A percentile compares a stretch with the other conserved stretches of the same genome.
phyloP scores from a whole-genome alignment of 2,329 filamentous ascomycete species.

The Ophiostoma ulmi region DNA sequence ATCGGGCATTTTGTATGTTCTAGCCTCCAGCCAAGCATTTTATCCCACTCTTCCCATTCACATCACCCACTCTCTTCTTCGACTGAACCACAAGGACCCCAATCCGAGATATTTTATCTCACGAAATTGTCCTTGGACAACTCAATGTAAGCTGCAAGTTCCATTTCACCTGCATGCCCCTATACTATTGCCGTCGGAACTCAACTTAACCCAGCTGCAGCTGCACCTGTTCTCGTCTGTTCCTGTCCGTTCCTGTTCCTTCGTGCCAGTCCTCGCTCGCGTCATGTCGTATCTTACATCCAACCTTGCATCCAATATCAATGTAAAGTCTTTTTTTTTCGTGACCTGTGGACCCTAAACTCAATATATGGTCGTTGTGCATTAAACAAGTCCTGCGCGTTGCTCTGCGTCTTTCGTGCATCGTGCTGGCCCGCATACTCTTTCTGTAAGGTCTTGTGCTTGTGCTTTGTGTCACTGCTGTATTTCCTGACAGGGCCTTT shows the following conservation, averaged over 20 bases:
- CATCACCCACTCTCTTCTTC: background rate
- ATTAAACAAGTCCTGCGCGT: background rate
- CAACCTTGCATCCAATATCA: background rate
- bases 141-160: conserved; percentile 7
- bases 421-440: background rate
- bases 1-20: background rate
- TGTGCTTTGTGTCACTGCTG: background rate
- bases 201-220: background rate
- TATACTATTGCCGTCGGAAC: background rate
- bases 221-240: background rate
- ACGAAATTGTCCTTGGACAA: background rate
- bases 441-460: background rate
- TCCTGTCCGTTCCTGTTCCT: background rate
- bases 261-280: background rate
- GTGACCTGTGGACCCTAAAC: background rate
- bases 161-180: conserved; percentile 13
- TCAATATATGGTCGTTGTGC: background rate
- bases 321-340: background rate
- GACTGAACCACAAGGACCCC: background rate
- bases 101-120: background rate
- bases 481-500: background rate
- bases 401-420: background rate
- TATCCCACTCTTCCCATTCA: background rate
- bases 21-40: background rate
- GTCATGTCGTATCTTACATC: background rate